Conservation (phyloP, 306 rosid species). For the Styphnolobium japonicum region DNA sequence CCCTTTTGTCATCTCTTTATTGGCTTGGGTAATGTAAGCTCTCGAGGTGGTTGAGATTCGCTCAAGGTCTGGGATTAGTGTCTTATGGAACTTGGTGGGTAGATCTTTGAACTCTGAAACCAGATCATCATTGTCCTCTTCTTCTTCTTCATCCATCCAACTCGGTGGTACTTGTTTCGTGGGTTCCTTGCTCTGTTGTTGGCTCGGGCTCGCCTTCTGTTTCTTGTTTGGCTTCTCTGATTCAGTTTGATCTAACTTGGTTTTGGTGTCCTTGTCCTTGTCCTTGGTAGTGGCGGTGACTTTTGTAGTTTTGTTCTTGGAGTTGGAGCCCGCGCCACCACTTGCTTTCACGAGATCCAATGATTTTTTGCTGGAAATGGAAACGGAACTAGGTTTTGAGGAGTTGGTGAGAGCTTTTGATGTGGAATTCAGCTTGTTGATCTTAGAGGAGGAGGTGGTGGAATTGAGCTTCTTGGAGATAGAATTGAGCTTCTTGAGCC, state of each 20-base stretch:
- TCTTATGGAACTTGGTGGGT: constrained; percentile 54
- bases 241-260: constrained; percentile 26
- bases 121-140: constrained; percentile 53
- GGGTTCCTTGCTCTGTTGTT: constrained; percentile 30
- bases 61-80: constrained; percentile 77
- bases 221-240: constrained; percentile 28
- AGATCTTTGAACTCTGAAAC: constrained; percentile 64
- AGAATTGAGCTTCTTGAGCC: constrained; percentile 54
- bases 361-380: constrained; percentile 43
- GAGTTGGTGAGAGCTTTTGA: constrained; percentile 40
- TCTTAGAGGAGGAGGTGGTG: constrained; percentile 31
- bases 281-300: constrained; percentile 37
- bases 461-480: constrained; percentile 60
- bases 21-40: constrained; percentile 65
- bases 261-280: constrained; percentile 2
- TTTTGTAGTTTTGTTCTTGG: constrained; percentile 64
- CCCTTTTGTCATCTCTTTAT: constrained; percentile 59
- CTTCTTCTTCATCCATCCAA: constrained; percentile 38
- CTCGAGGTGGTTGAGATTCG: constrained; percentile 71
- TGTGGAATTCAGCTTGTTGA: constrained; percentile 56
- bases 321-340: neutral
- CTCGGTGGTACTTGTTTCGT: constrained; percentile 48
- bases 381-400: constrained; percentile 15
- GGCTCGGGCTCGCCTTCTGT: constrained; percentile 3
- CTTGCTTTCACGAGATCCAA: constrained; percentile 46